Evolutionary conservation across 805 yeast genomes (phyloP).

Genomic region (Metschnikowia continentalis): DNA sequence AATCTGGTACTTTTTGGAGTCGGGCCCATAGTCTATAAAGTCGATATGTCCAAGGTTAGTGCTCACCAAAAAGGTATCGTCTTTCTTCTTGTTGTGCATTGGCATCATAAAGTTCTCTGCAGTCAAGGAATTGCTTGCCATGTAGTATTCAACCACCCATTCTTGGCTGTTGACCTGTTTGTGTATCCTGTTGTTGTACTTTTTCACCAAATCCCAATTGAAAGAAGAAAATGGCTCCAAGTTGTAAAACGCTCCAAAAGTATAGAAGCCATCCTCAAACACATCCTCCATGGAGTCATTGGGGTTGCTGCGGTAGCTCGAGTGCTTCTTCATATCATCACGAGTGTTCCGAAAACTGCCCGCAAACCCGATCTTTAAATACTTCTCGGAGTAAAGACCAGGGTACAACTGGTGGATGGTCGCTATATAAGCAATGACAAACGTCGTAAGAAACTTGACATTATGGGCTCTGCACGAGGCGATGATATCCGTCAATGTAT

Average conservation of each 20-base stretch:
- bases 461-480: conserved; percentile 4
- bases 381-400: conserved; percentile 4
- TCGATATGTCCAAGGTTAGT: conserved; percentile 8
- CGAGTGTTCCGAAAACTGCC: conserved; percentile 8
- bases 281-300: conserved; percentile 1
- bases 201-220: conserved; percentile 6
- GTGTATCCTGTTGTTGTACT: conserved; percentile 8
- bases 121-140: conserved; percentile 7
- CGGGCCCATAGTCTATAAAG: conserved; percentile 4
- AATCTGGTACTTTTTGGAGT: conserved; percentile 2
- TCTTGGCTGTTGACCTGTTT: conserved; percentile 6
- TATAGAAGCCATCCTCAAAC: conserved; percentile 11
- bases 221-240: conserved; percentile 6
- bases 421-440: conserved; percentile 7
- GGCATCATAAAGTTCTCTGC: conserved; percentile 7
- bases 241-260: conserved; percentile 4
- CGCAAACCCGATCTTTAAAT: conserved; percentile 7
- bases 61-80: conserved; percentile 6
- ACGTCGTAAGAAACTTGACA: conserved; percentile 6
- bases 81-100: conserved; percentile 1
- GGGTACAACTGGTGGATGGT: conserved; percentile 8
- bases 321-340: conserved; percentile 5
- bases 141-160: conserved; percentile 8
- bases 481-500: neutral
- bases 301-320: conserved; percentile 3